Evolutionary conservation across 306 rosid species (phyloP), one percentile per base, ranked within the genome.

Genomic region (Medicago lupulina): DNA sequence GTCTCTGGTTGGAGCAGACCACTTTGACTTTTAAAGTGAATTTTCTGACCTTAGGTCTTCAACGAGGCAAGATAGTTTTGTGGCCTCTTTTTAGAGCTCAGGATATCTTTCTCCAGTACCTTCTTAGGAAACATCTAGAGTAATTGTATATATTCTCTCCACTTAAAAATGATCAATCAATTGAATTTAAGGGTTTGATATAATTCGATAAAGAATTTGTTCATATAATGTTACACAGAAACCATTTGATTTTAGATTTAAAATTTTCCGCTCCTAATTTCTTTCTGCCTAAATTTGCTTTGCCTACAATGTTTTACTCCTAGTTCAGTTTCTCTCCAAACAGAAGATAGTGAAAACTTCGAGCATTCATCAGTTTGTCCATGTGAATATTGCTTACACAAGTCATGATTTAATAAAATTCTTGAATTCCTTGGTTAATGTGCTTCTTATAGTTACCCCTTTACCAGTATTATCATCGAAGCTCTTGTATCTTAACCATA

Each of bases 281-380:
- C 17, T 58, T 21, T 23, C 38, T 58, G 64, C 38, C 38, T 18
- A 58, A 58, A 23, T 23, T 58, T 9, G 15, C 9, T 58, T 23
- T 21, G 38, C 23, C 38, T 5, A 16, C 1, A 58, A 11, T n/a
- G n/a, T n/a, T n/a, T n/a, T n/a, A n/a, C n/a, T n/a, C n/a, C n/a
- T n/a, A n/a, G n/a, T n/a, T n/a, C n/a, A 11, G 63, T 21, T 21
- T 53, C 17, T 8, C 11, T 11, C 59, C 25, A 8, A 17, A 55
- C 34, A 51, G 67, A 49, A 19, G 71, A 50, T 40, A 57, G 18
- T 79, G 59, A 71, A 53, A 63, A 25, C 77, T 54, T 73, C 25
- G 64, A 68, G 64, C 57, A 19, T 41, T 60, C 58, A 25, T 18
- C 16, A n/a, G 44, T 28, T 31, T 9, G 36, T 61, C 72, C 53